These are phyloP conservation scores for Aureobasidium subglaciale DNA, from an alignment of 2,329 filamentous ascomycete genomes.

Conservation along the genomic window DNA sequence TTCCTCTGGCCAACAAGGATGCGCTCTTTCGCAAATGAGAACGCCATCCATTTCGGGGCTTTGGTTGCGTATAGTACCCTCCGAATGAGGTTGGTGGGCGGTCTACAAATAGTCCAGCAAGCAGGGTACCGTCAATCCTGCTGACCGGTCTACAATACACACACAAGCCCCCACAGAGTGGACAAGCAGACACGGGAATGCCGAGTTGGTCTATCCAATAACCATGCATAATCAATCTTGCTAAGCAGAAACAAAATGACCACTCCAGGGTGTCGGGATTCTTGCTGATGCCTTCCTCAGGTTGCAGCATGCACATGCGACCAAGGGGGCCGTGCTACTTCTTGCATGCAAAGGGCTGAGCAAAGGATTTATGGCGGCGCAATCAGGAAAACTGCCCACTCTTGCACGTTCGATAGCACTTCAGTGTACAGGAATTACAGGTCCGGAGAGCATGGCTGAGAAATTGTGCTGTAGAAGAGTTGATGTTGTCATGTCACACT, in stretches of 20 bases:
- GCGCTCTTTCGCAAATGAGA: constrained; percentile 4
- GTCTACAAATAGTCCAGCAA: not conserved
- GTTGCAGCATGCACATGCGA: constrained; percentile 1
- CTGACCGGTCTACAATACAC: constrained; percentile 6
- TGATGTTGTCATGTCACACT: constrained; percentile 10
- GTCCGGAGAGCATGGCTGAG: not conserved
- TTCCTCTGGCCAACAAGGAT: not conserved
- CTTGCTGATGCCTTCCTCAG: constrained; percentile 5
- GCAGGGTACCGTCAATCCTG: constrained; percentile 4
- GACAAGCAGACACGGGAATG: not conserved
- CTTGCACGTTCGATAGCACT: not conserved
- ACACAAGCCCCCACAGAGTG: not conserved
- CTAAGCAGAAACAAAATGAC: not conserved
- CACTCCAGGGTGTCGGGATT: not conserved
- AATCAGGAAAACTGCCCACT: not conserved
- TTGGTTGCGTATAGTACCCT: not conserved
- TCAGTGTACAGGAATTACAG: not conserved
- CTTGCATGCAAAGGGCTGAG: constrained; percentile 2
- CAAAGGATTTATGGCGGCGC: constrained; percentile 2
- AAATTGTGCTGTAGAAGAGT: not conserved
- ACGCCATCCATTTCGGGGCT: not conserved
- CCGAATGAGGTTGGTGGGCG: not conserved
- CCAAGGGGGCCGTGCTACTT: constrained; percentile 1
- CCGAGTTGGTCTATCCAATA: constrained; percentile 3
- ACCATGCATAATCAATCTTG: not conserved